Conservation (phyloP, 208 protist species). For the Wallacemonas rigidus region DNA sequence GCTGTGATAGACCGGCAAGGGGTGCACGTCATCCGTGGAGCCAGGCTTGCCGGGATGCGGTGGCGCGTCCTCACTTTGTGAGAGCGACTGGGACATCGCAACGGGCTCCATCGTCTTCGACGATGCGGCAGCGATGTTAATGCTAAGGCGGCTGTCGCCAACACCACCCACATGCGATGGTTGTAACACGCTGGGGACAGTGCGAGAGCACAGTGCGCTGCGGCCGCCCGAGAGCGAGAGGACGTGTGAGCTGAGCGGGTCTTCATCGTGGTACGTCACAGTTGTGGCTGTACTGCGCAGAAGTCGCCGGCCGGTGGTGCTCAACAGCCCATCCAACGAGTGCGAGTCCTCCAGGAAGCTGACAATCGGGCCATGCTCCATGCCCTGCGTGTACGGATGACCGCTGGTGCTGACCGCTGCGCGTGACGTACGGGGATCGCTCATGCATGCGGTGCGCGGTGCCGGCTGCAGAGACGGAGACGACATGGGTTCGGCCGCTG, state of each 20-base stretch:
- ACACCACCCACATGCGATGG: neutral
- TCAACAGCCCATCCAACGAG: neutral
- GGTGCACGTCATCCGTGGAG: neutral
- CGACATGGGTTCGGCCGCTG: neutral
- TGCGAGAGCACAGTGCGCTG: slow-evolving; percentile 4
- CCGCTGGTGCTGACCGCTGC: neutral
- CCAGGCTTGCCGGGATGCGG: neutral
- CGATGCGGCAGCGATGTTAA: neutral
- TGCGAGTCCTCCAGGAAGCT: slow-evolving; percentile 8
- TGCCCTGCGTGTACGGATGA: neutral
- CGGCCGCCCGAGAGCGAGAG: neutral
- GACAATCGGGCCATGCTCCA: slow-evolving; percentile 6
- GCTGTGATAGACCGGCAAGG: neutral
- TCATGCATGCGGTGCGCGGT: neutral
- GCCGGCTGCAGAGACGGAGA: neutral
- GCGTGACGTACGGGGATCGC: neutral
- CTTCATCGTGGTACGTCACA: slow-evolving; percentile 5
- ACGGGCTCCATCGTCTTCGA: too few species aligned
- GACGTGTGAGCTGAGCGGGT: slow-evolving; percentile 1
- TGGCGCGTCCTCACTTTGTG: neutral
- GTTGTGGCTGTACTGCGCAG: slow-evolving; percentile 12
- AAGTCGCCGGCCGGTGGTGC: slow-evolving; percentile 1
- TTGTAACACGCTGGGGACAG: neutral
- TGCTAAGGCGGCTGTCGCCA: neutral
- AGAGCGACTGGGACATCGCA: neutral